Evolutionary conservation across 108 stramenopile genomes (phyloP).

Genomic region (Cyclotella kingstonii): DNA sequence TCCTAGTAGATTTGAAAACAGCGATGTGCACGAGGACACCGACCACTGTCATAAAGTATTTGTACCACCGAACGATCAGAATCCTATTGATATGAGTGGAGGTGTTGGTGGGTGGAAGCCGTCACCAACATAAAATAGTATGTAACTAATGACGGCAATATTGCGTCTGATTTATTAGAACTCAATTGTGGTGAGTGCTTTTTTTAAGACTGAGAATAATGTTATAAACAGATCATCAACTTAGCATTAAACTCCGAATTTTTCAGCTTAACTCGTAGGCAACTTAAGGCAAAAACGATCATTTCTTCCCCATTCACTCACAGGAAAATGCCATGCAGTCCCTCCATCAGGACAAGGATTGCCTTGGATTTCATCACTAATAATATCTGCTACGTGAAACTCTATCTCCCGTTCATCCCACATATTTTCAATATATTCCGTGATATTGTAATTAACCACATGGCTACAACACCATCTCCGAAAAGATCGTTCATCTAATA

Average conservation of each 20-base stretch:
- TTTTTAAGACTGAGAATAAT: too few relatives aligned
- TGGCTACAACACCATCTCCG: conserved; percentile 49
- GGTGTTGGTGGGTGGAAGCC: conserved; percentile 65
- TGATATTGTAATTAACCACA: conserved; percentile 50
- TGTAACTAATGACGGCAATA: neutral
- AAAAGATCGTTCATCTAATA: conserved; percentile 45
- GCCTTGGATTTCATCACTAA: conserved; percentile 49
- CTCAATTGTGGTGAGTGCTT: neutral
- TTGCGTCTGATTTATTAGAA: neutral
- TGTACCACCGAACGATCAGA: conserved; percentile 25
- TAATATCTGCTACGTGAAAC: conserved; percentile 37
- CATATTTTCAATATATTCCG: conserved; percentile 27
- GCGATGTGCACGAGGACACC: neutral
- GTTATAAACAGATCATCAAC: too few relatives aligned
- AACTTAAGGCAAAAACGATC: conserved; percentile 48
- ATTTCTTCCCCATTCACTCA: conserved; percentile 58
- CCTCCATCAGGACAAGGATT: conserved; percentile 38
- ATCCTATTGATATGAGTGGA: conserved; percentile 45
- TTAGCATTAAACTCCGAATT: too few relatives aligned
- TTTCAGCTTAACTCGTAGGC: too few relatives aligned
- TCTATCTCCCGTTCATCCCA: conserved; percentile 37
- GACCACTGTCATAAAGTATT: conserved; percentile 4
- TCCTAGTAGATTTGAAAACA: conserved; percentile 65
- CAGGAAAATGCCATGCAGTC: conserved; percentile 68
- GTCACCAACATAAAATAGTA: conserved; percentile 21